Percentiles rank a stretch among this genome's conserved stretches.
Evolutionary conservation across 139 green algal species (phyloP).

Genomic region (Mesotaenium endlicherianum): DNA sequence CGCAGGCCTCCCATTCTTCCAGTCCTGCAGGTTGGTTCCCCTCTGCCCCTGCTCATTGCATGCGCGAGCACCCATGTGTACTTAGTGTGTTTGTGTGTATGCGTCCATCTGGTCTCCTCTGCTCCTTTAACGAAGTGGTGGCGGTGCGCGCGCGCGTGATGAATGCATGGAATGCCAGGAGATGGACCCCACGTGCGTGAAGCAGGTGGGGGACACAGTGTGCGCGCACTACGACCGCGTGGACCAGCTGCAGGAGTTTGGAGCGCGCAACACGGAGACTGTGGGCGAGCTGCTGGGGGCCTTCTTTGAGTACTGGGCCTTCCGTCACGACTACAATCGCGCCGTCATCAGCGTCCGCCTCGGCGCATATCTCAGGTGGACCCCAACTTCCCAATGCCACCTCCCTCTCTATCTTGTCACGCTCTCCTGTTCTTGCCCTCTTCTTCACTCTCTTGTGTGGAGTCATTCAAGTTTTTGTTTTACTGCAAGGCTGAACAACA

Average conservation of each 20-base stretch:
- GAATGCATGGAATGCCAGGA: not conserved
- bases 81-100: not conserved
- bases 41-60: not conserved
- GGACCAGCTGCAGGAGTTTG: slow-evolving; percentile 64
- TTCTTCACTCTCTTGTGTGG: not conserved
- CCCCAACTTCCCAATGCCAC: not conserved
- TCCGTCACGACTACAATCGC: slow-evolving; percentile 80
- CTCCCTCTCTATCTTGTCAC: no score
- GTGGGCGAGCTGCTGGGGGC: slow-evolving; percentile 74
- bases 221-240: slow-evolving; percentile 76
- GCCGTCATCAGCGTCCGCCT: slow-evolving; percentile 74
- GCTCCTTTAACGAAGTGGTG: not conserved
- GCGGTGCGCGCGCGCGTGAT: not conserved
- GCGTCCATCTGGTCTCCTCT: no score
- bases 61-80: no score
- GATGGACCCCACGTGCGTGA: slow-evolving; percentile 27
- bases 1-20: slow-evolving; percentile 77
- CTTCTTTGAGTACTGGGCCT: slow-evolving; percentile 94
- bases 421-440: not conserved
- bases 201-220: slow-evolving; percentile 30
- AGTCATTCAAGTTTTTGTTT: no score
- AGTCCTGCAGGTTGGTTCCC: slow-evolving; percentile 51
- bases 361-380: slow-evolving; percentile 51
- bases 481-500: no score
- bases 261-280: slow-evolving; percentile 72